These are phyloP conservation scores for Aspergillus hancockii DNA, from an alignment of 495 filamentous ascomycete species.

Conservation along the genomic window DNA sequence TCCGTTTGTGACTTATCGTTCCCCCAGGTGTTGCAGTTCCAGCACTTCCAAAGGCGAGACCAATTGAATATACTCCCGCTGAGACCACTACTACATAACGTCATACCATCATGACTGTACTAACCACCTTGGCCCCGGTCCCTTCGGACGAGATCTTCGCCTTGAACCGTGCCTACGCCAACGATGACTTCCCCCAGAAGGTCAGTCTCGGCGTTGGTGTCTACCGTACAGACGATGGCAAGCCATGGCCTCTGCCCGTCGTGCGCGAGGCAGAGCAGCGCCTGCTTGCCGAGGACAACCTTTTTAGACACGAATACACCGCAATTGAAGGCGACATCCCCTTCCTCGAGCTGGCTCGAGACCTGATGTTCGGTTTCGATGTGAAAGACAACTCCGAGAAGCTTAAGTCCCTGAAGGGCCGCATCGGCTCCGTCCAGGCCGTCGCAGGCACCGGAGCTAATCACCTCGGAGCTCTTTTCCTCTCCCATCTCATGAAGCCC, in stretches of 20 bases:
- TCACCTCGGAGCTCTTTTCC: slow-evolving; percentile 85
- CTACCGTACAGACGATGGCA: slow-evolving; percentile 54
- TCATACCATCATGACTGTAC: slow-evolving; percentile 34
- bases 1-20: not conserved
- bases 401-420: slow-evolving; percentile 31
- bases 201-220: slow-evolving; percentile 51
- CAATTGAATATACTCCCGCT: not conserved
- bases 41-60: not conserved
- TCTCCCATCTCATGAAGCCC: slow-evolving; percentile 56
- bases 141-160: slow-evolving; percentile 53
- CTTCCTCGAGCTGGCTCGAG: slow-evolving; percentile 44
- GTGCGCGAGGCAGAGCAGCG: slow-evolving; percentile 48
- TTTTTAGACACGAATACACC: slow-evolving; percentile 49
- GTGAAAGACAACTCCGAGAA: slow-evolving; percentile 28
- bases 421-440: slow-evolving; percentile 60
- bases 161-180: slow-evolving; percentile 43
- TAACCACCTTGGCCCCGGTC: slow-evolving; percentile 37
- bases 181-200: slow-evolving; percentile 46
- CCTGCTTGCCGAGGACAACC: slow-evolving; percentile 38
- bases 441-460: slow-evolving; percentile 93
- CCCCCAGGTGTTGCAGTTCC: not conserved
- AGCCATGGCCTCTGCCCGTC: slow-evolving; percentile 53
- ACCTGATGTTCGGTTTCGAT: slow-evolving; percentile 51
- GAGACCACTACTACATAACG: not conserved
- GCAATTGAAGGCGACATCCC: slow-evolving; percentile 48